Base-by-base conservation (phyloP, 768 basidiomycete species). In the Russula sp. region DNA sequence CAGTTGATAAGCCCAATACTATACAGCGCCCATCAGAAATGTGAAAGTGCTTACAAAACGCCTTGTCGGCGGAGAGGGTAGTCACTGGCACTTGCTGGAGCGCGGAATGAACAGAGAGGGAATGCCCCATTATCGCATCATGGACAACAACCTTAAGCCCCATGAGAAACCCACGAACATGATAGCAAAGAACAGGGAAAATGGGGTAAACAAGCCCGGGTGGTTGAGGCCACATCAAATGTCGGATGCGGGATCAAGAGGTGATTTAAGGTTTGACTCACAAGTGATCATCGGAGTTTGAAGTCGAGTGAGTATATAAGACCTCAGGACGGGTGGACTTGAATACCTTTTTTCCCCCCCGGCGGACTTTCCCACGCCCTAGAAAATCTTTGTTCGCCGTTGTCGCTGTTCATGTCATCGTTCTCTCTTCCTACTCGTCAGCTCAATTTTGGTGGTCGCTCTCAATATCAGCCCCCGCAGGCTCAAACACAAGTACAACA, bases 341-440 rank as follows among this genome's bases (percentile, higher is more conserved):
- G 22, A 40, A 40, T 46, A 22, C 53, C 24, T 22, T 53, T 68
- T 61, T 68, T 61, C 28, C 42, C 62, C 59, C 63, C 68, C 63
- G 62, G 52, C 51, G 22, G 42, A 57, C 60, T 64, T 69, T 69
- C 68, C 62, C 68, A 69, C 68, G 68, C 68, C 61, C 50, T 38
- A 49, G 24, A 67, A 67, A 57, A 57, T 59, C 46, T 28, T 51
- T 66, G 64, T 36, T 59, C 50, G 55, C 53, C 56, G 42, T 24
- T 34, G 32, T 26, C 22, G 56, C 18, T 44, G 54, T 55, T 68
- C 65, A 81, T 82, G 81, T 82, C 81, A 20, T 63, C 67, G 53
- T 88, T 87, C 71, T 85, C 86, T 38, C 80, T 91, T 59, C 88
- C 89, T 67, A 83, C 89, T 65, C 89, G 89, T 71, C 89, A 88